Conservation (phyloP, 805 yeast genomes). For the Naumovozyma dairenensis region DNA sequence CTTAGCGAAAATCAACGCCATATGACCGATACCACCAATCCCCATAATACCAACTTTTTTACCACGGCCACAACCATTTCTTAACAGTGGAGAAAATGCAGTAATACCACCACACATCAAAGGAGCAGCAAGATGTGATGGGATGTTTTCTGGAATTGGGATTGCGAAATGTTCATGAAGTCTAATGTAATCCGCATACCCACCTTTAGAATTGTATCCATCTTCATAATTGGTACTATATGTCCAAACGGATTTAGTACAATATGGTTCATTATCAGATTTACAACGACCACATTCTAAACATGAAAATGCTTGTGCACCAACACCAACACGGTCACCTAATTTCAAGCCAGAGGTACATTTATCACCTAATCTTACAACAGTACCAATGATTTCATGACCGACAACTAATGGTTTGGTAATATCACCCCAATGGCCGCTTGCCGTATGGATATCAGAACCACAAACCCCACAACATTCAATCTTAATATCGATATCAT, state of each 20-base stretch:
- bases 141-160: conserved; percentile 49
- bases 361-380: conserved; percentile 46
- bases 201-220: conserved; percentile 49
- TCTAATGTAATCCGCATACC: conserved; percentile 56
- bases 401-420: conserved; percentile 43
- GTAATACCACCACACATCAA: conserved; percentile 74
- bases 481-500: conserved; percentile 47
- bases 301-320: conserved; percentile 61
- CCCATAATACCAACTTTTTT: conserved; percentile 45
- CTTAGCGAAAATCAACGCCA: conserved; percentile 47
- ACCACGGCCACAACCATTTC: conserved; percentile 42
- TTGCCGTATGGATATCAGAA: conserved; percentile 34
- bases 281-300: conserved; percentile 51
- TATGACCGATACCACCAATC: conserved; percentile 49
- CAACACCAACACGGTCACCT: conserved; percentile 76
- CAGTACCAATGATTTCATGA: conserved; percentile 57
- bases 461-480: conserved; percentile 64
- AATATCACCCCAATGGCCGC: conserved; percentile 17
- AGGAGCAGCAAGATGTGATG: conserved; percentile 55
- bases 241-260: conserved; percentile 40
- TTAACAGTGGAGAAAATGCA: conserved; percentile 57
- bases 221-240: conserved; percentile 37
- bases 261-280: conserved; percentile 45
- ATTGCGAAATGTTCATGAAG: conserved; percentile 54
- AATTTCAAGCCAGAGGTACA: conserved; percentile 40